These are phyloP conservation scores for Herpetomonas tarakana DNA, from an alignment of 208 protist genomes.

Conservation along the genomic window DNA sequence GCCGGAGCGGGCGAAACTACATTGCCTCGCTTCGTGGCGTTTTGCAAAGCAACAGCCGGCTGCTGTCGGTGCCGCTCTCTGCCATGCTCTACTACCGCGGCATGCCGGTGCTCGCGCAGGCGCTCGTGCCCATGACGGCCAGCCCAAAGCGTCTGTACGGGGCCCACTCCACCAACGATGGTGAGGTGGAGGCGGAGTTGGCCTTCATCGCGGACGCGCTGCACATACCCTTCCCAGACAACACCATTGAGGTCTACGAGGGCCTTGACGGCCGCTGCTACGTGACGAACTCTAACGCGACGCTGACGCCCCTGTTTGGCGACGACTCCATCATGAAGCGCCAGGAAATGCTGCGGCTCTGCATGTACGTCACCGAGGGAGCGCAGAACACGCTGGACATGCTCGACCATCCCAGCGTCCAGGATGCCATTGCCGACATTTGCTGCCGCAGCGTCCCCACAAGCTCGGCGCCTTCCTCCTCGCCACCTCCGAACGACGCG, in stretches of 20 bases:
- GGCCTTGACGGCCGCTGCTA: conserved; percentile 78
- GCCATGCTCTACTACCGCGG: conserved; percentile 84
- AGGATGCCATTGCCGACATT: conserved; percentile 33
- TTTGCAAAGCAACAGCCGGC: conserved; percentile 55
- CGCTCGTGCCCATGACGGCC: conserved; percentile 71
- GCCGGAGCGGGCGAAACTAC: conserved; percentile 79
- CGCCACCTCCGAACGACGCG: conserved; percentile 3
- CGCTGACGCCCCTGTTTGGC: conserved; percentile 61
- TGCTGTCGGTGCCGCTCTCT: conserved; percentile 79
- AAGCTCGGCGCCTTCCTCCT: background rate
- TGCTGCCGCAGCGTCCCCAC: conserved; percentile 6
- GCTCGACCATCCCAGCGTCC: conserved; percentile 29
- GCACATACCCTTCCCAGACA: conserved; percentile 55
- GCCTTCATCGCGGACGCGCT: conserved; percentile 73
- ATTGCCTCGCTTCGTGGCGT: conserved; percentile 74
- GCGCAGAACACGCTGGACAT: conserved; percentile 53
- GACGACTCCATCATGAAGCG: conserved; percentile 80
- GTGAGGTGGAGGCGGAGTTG: conserved; percentile 73
- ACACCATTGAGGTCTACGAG: conserved; percentile 74
- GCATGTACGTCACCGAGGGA: conserved; percentile 40
- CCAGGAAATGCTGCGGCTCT: conserved; percentile 71
- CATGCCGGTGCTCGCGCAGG: conserved; percentile 86
- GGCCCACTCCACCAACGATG: conserved; percentile 47
- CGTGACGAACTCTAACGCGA: conserved; percentile 74
- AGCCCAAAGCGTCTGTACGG: conserved; percentile 62